Base-by-base conservation (phyloP, 352 stramenopile genomes). In the Globisporangium splendens region DNA sequence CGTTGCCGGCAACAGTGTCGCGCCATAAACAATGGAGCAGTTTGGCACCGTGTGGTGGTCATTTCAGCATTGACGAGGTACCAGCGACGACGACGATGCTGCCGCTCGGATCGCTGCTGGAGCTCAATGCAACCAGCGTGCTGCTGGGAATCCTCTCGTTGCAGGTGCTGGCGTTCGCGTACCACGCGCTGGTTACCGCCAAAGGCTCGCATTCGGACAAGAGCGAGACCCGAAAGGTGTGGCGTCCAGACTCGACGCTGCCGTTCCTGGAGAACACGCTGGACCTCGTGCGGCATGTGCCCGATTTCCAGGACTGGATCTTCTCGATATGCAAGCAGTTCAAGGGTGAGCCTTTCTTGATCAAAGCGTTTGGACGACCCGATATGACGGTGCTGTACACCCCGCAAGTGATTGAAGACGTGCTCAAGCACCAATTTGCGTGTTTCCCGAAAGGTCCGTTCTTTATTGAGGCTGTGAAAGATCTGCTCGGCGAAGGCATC, bases 351-450 rank as follows among this genome's bases (percentile, higher is more conserved):
- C 66, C 76, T 18, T 66, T 73, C 15, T 22, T 73, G 39, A 35
- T 86, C 15, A 50, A 65, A 41, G 63, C 68, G 14, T 44, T 77
- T 7, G 68, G 68, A 4, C 69, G 61, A 0, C 64, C 61, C 10
- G 65, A 81, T 13, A 59, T 72, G 52, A 62, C 64, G 12, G 47
- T 83, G 12, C 14, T 86, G 1, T 79, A 64, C 35, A 86, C 70
- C 12, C 63, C 65, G 13, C 35, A 76, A 44, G 54, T 55, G 0
- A 67, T 85, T 22, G 77, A 87, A 28, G 77, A 87, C 46, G 72
- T 85, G 39, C 58, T 78, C 50, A 81, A 83, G 53, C 83, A 64
- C 18, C 68, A 92, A 18, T 95, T 93, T 52, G 70, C 83, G 33
- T 81, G 70, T 52, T 93, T 92, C 56, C 61, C 69, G 2, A 94